Evolutionary conservation across 331 rosid genomes (phyloP), one percentile per base, ranked within the genome.

Genomic region (Rosa hybrid): DNA sequence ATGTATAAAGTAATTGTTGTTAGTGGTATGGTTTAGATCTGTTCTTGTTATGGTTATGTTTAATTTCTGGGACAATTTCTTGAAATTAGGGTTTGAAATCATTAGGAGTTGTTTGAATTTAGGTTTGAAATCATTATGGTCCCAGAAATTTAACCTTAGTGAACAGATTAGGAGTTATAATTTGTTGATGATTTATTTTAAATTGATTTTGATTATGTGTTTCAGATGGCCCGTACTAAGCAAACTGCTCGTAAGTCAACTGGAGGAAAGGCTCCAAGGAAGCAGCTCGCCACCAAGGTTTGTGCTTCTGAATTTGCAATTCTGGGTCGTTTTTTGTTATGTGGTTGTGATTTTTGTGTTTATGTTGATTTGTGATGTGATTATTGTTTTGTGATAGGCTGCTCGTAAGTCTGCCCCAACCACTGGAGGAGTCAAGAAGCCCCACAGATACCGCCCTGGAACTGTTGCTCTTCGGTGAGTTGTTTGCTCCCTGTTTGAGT

Each of bases 401-500:
- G 98, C 98, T 1, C 97, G 98, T 76, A 94, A 94, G 90, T 94
- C 98, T 70, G 98, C 98, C 2, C 98, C 98, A 7, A 94, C 98
- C 4, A 94, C 98, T 42, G 98, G 98, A 60, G 98, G 98, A 38
- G 97, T 94, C 46, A 94, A 94, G 91, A 94, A 94, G 81, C 98
- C 98, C 20, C 98, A 94, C 83, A 89, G 98, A 72, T 94, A 94
- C 76, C 97, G 98, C 8, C 98, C 98, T 30, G 98, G 98, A 17
- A 94, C 98, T 13, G 98, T 94, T n/a, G 98, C 98, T 78, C 98
- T 94, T 76, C 97, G 98, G 98, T 94, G 20, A 39, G 89, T 42
- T 4, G 0, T 0, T 49, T 12, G 63, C 42, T 17, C 2, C 14
- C 2, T 21, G 8, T 3, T 7, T 1, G 0, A 6, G 3, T 4